Conservation (phyloP, 768 basidiomycete species). For the Amanita inopinata region DNA sequence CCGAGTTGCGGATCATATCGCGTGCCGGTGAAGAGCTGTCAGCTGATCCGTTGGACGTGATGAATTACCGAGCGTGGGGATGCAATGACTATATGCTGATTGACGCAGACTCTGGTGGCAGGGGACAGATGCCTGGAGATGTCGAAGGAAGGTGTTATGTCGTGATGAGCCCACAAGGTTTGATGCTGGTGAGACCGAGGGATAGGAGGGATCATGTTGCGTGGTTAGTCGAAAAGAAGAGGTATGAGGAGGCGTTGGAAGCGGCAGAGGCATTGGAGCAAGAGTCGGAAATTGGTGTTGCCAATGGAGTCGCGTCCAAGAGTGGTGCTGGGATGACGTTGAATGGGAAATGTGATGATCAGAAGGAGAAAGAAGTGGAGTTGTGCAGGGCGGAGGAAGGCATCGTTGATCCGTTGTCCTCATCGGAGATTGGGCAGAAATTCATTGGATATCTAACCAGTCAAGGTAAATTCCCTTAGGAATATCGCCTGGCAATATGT, state of each 20-base stretch:
- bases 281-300: background rate
- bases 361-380: background rate
- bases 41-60: slow-evolving; percentile 72
- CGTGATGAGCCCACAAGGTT: slow-evolving; percentile 78
- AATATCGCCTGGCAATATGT: background rate
- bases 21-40: slow-evolving; percentile 82
- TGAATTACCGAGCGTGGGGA: slow-evolving; percentile 72
- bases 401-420: slow-evolving; percentile 41
- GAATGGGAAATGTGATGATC: slow-evolving; percentile 12
- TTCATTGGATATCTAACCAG: slow-evolving; percentile 82
- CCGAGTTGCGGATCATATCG: slow-evolving; percentile 88
- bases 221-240: slow-evolving; percentile 81
- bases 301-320: background rate
- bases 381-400: slow-evolving; percentile 24
- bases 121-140: slow-evolving; percentile 14
- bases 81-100: slow-evolving; percentile 87
- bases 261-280: slow-evolving; percentile 63
- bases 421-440: slow-evolving; percentile 67
- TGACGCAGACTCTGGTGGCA: slow-evolving; percentile 26
- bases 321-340: slow-evolving; percentile 17
- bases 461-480: slow-evolving; percentile 43
- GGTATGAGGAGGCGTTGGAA: slow-evolving; percentile 85
- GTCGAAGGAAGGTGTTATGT: slow-evolving; percentile 53
- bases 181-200: slow-evolving; percentile 80
- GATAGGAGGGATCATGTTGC: slow-evolving; percentile 84